A percentile compares a stretch with the other conserved stretches of the same genome.
These are phyloP conservation scores for Naegleria gruberi DNA, from an alignment of 208 protist genomes.

Conservation along the genomic window DNA sequence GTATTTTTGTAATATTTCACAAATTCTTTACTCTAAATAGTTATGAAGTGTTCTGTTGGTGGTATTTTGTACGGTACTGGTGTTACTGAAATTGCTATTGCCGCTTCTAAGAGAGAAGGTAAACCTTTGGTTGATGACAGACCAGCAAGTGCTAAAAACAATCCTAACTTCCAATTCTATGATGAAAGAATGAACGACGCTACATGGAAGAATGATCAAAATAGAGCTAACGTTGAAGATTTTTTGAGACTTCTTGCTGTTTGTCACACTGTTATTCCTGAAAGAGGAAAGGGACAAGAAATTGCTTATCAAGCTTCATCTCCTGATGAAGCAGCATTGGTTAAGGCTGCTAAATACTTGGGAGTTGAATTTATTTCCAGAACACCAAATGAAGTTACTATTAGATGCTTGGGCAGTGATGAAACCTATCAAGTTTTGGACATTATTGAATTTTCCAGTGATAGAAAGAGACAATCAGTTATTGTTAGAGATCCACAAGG, in stretches of 20 bases:
- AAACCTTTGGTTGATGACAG: not conserved
- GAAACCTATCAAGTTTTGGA: slow-evolving; percentile 18
- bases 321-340: slow-evolving; percentile 26
- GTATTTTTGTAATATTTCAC: not conserved
- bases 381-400: not conserved
- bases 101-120: not conserved
- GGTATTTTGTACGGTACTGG: not conserved
- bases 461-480: slow-evolving; percentile 72
- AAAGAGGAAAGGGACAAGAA: not conserved
- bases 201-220: slow-evolving; percentile 29
- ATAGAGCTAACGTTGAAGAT: slow-evolving; percentile 38
- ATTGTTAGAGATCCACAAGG: slow-evolving; percentile 48
- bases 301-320: not conserved
- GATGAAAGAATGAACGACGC: not conserved
- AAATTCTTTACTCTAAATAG: not conserved
- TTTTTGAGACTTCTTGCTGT: slow-evolving; percentile 58
- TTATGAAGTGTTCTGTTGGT: not conserved
- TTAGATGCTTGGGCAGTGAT: not conserved
- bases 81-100: not conserved
- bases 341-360: slow-evolving; percentile 53
- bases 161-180: slow-evolving; percentile 15
- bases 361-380: slow-evolving; percentile 62
- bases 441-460: slow-evolving; percentile 59
- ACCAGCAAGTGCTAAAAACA: slow-evolving; percentile 1
- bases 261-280: slow-evolving; percentile 65